phyloP scores from a whole-genome alignment of 2,329 filamentous ascomycete genomes.

The Paracorniculantispora psalliotae region DNA sequence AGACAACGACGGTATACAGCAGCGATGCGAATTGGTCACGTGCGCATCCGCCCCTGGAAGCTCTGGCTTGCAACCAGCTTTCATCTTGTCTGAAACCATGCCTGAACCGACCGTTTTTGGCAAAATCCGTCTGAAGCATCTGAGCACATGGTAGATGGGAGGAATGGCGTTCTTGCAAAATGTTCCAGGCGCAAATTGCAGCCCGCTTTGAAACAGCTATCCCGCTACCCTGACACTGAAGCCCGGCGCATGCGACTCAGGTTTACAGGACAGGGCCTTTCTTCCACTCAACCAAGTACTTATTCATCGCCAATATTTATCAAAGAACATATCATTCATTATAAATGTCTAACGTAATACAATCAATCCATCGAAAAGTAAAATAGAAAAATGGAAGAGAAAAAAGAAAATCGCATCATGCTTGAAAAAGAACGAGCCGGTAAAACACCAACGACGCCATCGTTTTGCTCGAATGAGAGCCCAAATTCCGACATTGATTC shows the following conservation, averaged over 20 bases:
- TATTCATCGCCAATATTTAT: neutral
- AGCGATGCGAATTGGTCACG: neutral
- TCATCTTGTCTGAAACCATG: neutral
- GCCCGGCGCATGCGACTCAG: neutral
- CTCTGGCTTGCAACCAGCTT: neutral
- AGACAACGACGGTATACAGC: neutral
- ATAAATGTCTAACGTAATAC: conserved; percentile 14
- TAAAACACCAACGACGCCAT: conserved; percentile 17
- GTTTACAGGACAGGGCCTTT: too few relatives aligned
- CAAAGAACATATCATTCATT: conserved; percentile 11
- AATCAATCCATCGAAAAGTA: conserved; percentile 12
- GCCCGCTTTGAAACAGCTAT: neutral
- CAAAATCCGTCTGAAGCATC: neutral
- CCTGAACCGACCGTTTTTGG: neutral
- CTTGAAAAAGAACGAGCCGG: conserved; percentile 15
- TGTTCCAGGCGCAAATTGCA: neutral
- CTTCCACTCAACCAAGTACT: too few relatives aligned
- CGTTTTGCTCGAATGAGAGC: conserved; percentile 9
- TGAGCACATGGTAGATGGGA: neutral
- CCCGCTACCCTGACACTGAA: neutral
- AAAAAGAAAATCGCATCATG: conserved; percentile 8
- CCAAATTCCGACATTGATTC: conserved; percentile 11
- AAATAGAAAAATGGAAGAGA: neutral
- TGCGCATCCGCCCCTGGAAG: neutral
- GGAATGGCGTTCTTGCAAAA: neutral